phyloP scores from a whole-genome alignment of 495 filamentous ascomycete species.

The Aspergillus steynii region DNA sequence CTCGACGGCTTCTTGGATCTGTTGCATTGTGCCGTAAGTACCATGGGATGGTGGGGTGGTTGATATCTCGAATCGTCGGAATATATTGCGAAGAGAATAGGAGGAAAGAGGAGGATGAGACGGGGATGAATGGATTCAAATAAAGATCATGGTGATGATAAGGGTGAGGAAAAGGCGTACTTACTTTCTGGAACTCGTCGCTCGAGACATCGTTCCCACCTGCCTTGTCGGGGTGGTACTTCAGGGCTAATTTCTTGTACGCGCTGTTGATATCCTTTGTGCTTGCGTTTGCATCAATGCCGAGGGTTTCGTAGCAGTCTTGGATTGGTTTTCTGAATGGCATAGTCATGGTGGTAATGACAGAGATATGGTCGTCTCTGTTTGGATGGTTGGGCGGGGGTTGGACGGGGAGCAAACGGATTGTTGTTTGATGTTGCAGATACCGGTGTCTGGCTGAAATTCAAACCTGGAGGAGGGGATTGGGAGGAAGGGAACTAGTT shows the following conservation, averaged over 20 bases:
- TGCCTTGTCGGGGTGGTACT: conserved; percentile 64
- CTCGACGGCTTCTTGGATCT: conserved; percentile 44
- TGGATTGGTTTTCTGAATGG: background rate
- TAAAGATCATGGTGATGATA: background rate
- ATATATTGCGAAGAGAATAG: no score
- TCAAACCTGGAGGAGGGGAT: background rate
- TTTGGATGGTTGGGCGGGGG: background rate
- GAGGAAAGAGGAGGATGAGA: background rate
- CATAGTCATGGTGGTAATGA: background rate
- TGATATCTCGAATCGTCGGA: background rate
- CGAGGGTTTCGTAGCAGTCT: conserved; percentile 41
- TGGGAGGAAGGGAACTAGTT: background rate
- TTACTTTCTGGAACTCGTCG: conserved; percentile 47
- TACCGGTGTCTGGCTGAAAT: background rate
- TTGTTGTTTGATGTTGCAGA: background rate
- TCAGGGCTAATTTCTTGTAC: conserved; percentile 53
- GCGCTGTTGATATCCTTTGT: conserved; percentile 43
- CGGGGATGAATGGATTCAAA: background rate
- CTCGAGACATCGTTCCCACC: conserved; percentile 36
- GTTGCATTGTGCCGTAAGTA: conserved; percentile 2
- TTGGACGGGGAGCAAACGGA: background rate
- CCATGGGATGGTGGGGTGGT: background rate
- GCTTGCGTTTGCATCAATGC: conserved; percentile 32
- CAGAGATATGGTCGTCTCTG: background rate
- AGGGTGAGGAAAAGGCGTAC: background rate